These are phyloP conservation scores for Ophiostoma pallidulum DNA, from an alignment of 2,329 filamentous ascomycete species.

Conservation along the genomic window DNA sequence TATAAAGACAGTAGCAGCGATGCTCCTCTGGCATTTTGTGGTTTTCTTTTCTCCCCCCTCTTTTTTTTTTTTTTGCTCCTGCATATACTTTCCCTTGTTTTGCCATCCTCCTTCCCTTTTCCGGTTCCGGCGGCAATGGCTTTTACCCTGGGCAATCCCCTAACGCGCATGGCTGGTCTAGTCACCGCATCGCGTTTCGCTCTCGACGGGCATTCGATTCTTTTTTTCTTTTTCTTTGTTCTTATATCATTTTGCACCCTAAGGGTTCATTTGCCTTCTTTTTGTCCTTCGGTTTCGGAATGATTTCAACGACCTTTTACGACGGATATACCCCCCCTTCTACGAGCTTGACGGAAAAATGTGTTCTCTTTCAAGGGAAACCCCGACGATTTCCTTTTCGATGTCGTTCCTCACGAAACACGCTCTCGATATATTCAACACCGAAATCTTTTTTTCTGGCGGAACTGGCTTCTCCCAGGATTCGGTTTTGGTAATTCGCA, in stretches of 20 bases:
- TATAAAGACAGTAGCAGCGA: slow-evolving; percentile 18
- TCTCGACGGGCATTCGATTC: slow-evolving; percentile 9
- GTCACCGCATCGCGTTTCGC: slow-evolving; percentile 8
- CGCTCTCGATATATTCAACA: slow-evolving; percentile 8
- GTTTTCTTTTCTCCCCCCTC: slow-evolving; percentile 9
- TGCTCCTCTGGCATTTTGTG: slow-evolving; percentile 13
- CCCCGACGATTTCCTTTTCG: background rate
- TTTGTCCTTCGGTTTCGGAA: slow-evolving; percentile 9
- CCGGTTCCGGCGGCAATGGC: slow-evolving; percentile 10
- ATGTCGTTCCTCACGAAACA: background rate
- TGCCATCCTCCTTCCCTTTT: slow-evolving; percentile 22
- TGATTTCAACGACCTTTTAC: slow-evolving; percentile 15
- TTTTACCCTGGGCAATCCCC: slow-evolving; percentile 19
- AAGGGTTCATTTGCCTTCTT: slow-evolving; percentile 10
- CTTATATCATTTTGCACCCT: slow-evolving; percentile 18
- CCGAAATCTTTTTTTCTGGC: background rate
- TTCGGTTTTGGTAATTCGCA: background rate
- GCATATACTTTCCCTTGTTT: slow-evolving; percentile 17
- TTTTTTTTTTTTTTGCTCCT: slow-evolving; percentile 7
- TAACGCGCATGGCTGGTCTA: slow-evolving; percentile 5
- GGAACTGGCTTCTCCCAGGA: slow-evolving; percentile 1
- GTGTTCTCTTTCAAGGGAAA: slow-evolving; percentile 12
- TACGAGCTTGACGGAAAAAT: slow-evolving; percentile 9
- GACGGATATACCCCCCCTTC: slow-evolving; percentile 12
- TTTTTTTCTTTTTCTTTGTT: slow-evolving; percentile 17